Evolutionary conservation across 805 yeast genomes (phyloP), one percentile per base, ranked within the genome.

Genomic region (Candida dendrica): DNA sequence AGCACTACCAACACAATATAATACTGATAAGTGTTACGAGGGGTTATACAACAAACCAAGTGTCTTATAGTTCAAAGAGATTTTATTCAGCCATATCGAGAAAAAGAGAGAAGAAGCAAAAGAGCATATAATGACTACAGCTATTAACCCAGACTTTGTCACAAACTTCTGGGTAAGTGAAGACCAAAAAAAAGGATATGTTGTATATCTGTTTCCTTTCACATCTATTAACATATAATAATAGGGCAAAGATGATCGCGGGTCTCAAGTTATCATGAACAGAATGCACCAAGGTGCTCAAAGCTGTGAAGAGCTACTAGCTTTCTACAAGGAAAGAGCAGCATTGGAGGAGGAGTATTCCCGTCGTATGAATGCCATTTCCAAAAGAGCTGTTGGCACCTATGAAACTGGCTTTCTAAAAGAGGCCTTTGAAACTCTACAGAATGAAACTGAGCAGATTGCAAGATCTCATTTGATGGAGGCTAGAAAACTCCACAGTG

Each of bases 281-380:
- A 74, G 81, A 44, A 72, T 83, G 66, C 72, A 75, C 49, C 70
- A 75, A 44, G 77, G 88, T 8, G 66, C 74, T 34, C 71, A 69
- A 37, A 81, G 93, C 1, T 60, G 75, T 38, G 79, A 77, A 24
- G 74, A 71, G 26, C 52, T 81, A 15, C 56, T 64, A 8, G 49
- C 53, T 1, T 77, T 72, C 47, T 77, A 76, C 59, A 72, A 66
- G 44, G 84, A 79, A 43, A 64, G 81, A 32, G 63, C 74, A 1
- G 65, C 74, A 14, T 72, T 88, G 33, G 96, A 87, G 52, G 83
- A 79, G 46, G 95, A 88, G 20, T 85, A 84, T 53, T 64, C 80
- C 32, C 72, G 75, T 42, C 71, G 69, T 44, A 58, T 88, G 49
- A 64, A 64, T 36, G 66, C 71, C 14, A 62, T 87, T 18, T 64